A percentile compares a stretch with the other conserved stretches of the same genome.
phyloP scores from a whole-genome alignment of 2,329 filamentous ascomycete species.

The Calonectria multiphialidica region DNA sequence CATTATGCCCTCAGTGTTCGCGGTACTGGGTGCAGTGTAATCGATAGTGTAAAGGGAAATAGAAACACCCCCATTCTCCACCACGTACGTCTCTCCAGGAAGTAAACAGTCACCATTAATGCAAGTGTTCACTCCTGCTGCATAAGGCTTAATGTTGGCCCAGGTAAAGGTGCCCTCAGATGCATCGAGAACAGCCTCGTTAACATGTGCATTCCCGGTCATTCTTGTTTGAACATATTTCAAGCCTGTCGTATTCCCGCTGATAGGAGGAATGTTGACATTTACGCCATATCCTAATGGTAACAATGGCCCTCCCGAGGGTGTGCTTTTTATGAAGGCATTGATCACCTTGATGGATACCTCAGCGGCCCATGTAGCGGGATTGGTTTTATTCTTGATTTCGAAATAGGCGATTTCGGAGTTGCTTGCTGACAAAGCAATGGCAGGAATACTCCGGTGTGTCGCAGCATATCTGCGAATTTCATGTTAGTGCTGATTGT shows the following conservation, averaged over 20 bases:
- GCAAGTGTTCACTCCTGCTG: slow-evolving; percentile 59
- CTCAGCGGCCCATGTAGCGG: slow-evolving; percentile 56
- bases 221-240: slow-evolving; percentile 60
- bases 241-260: slow-evolving; percentile 53
- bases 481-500: background rate
- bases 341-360: slow-evolving; percentile 58
- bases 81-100: slow-evolving; percentile 63
- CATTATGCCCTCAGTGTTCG: slow-evolving; percentile 40
- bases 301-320: slow-evolving; percentile 48
- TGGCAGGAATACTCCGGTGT: slow-evolving; percentile 61
- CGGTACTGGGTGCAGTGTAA: slow-evolving; percentile 57
- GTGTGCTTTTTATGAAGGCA: slow-evolving; percentile 54
- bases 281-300: slow-evolving; percentile 64
- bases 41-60: slow-evolving; percentile 64
- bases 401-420: slow-evolving; percentile 55
- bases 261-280: slow-evolving; percentile 62
- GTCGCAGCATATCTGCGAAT: slow-evolving; percentile 59
- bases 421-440: slow-evolving; percentile 61
- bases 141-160: slow-evolving; percentile 51
- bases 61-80: slow-evolving; percentile 55
- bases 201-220: slow-evolving; percentile 61
- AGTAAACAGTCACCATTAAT: slow-evolving; percentile 64
- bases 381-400: slow-evolving; percentile 54
- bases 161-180: slow-evolving; percentile 58
- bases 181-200: slow-evolving; percentile 58